Base-by-base conservation (phyloP, 306 rosid species). In the Trifolium subterraneum region DNA sequence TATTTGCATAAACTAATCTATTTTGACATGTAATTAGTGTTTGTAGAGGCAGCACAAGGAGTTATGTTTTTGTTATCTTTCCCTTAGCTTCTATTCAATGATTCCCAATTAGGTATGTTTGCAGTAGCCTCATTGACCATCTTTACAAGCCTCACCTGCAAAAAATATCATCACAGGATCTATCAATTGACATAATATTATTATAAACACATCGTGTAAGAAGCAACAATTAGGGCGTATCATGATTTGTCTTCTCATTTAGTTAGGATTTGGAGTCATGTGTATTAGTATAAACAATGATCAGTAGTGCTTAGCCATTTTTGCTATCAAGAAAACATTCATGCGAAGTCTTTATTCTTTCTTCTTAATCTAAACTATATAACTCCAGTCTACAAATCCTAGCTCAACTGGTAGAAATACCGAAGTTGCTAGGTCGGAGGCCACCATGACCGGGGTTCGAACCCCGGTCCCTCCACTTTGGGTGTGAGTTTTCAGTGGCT, bases 91-190 rank as follows among this genome's bases (percentile, higher is more conserved):
- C 84, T 77, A 22, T 74, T 85, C 76, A 78, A 33, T 7, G 78
- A 66, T 39, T 85, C 87, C 97, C 93, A 91, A 63, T 85, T 85
- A 47, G 87, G 92, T 65, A 91, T 81, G 78, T 88, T 85, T 56
- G 89, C 89, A 35, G 92, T 82, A 45, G 97, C 97, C 78, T 91
- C 93, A 47, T 91, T 91, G 13, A 91, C 93, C 97, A 88, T 80
- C 79, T 87, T 87, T 75, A 91, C 97, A 54, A 91, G 92, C 80
- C 87, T 52, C 66, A 79, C 90, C 97, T 91, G 87, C 85, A 83
- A 52, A 75, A 59, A 61, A 72, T 10, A 76, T 68, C 36, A 60
- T 56, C 25, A 22, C 14, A 66, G 10, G 50, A 60, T 74, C 59
- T 38, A 75, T 58, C 2, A 13, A 58, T 58, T 25, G 8, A 35